Evolutionary conservation across 1,284 basidiomycete genomes (phyloP), one percentile per base, ranked within the genome.

Genomic region (Wolfiporia cocos): DNA sequence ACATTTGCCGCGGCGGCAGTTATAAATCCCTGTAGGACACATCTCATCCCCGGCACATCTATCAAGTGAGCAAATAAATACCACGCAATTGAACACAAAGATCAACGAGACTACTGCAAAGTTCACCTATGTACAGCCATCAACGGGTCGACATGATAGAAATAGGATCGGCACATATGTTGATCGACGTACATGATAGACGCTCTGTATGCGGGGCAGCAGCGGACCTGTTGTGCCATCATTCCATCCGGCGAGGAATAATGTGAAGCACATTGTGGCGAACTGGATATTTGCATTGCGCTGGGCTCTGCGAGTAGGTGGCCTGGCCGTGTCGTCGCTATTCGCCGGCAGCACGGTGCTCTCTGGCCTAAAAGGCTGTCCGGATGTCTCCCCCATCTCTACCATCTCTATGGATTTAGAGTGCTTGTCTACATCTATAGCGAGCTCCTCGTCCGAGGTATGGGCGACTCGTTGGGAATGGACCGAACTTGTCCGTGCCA

Each of bases 151-250:
- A n/a, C n/a, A n/a, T n/a, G n/a, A n/a, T n/a, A n/a, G n/a, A n/a
- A n/a, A n/a, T n/a, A n/a, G n/a, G n/a, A n/a, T n/a, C n/a, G n/a
- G n/a, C n/a, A n/a, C n/a, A n/a, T n/a, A n/a, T n/a, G n/a, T n/a
- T n/a, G n/a, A n/a, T n/a, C n/a, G 3, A 12, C 60, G 35, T 53
- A 74, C 72, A 46, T 68, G 50, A 50, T 81, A 82, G 43, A 71
- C 61, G 0, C 54, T 53, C 51, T 79, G 77, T 14, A 82, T 72
- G 1, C 66, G 63, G 2, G 78, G 78, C 0, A 81, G 58, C 11
- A 82, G 58, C 6, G 79, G 77, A 0, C 78, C 79, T 17, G 72
- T 74, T 4, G 71, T 71, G 1, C 73, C 73, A 55, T 81, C 80
- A 54, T 79, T 81, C 76, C 78, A 81, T 5, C 80, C 80, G 2